Evolutionary conservation across 331 rosid species (phyloP).

Genomic region (Acacia concinna): DNA sequence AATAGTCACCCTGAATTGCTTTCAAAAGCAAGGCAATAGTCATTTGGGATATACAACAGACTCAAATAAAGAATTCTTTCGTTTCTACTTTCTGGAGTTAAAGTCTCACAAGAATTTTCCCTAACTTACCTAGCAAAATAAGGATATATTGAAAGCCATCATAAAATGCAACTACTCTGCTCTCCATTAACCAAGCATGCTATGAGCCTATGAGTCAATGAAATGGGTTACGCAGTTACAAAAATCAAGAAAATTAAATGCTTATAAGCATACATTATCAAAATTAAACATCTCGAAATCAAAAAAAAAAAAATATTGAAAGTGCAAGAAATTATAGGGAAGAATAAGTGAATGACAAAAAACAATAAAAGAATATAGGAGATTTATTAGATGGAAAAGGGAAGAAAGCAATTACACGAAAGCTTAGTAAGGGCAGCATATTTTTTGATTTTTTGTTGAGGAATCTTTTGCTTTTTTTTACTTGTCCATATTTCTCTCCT

Average conservation of each 20-base stretch:
- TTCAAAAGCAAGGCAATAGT: slow-evolving; percentile 18
- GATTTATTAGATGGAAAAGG: not conserved
- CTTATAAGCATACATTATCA: not conserved
- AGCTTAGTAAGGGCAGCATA: slow-evolving; percentile 73
- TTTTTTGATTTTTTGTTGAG: too few species aligned
- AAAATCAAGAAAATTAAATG: not conserved
- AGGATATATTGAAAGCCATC: not conserved
- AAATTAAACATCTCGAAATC: not conserved
- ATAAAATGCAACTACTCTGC: not conserved
- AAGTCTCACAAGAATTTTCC: not conserved
- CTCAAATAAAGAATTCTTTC: not conserved
- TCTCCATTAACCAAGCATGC: too few species aligned
- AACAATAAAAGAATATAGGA: not conserved
- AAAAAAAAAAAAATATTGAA: not conserved
- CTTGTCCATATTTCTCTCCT: slow-evolving; percentile 40
- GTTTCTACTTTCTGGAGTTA: not conserved
- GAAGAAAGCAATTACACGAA: slow-evolving; percentile 49
- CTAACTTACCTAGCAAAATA: not conserved
- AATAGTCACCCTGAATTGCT: slow-evolving; percentile 75
- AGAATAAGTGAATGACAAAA: not conserved
- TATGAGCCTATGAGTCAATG: not conserved
- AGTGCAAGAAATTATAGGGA: not conserved
- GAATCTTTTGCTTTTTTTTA: slow-evolving; percentile 67
- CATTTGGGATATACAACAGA: not conserved
- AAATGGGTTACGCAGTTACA: not conserved